Base-by-base conservation (phyloP, 2,329 filamentous ascomycete genomes). In the Pseudocercospora macadamiae region DNA sequence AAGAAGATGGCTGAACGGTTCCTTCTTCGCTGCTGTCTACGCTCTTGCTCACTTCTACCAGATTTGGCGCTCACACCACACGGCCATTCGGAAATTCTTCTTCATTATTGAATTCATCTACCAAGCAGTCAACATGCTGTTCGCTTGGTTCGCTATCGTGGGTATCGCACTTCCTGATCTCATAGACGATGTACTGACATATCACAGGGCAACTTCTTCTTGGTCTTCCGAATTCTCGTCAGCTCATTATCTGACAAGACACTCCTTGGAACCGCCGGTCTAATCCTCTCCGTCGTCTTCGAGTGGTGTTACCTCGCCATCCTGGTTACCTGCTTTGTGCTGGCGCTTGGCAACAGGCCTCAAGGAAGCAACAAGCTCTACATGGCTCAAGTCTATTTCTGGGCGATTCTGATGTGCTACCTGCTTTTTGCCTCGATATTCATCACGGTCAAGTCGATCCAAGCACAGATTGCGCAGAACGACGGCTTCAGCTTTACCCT, bases 351-450 rank as follows among this genome's bases (percentile, higher is more conserved):
- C 66, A 99, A 99, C 76, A 87, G 95, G 54, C 95, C 95, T 6
- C 89, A 96, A 69, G 96, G 96, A 48, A 96, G 92, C 14, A 96
- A 95, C 67, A 91, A 86, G 72, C 89, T 96, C 65, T 99, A 99
- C 77, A 89, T 95, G 81, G 90, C 90, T 51, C 97, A 97, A 90
- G 91, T 97, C n/a, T 89, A 92, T 75, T 99, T 99, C 82, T 99
- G 95, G 96, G 91, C 88, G 42, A 82, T 90, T 61, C 93, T 99
- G 73, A 99, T 99, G 90, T 81, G 91, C 82, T 96, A 97, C 72
- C 83, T 99, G 57, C 89, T 96, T 75, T 99, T 99, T 74, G 95
- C 95, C 4, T 93, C 95, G 28, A 82, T 99, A 61, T 99, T 90
- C 78, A 96, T 99, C 72, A 93, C 93, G 0, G 93, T 97, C 60